Conservation (phyloP, 2,329 filamentous ascomycete genomes). For the Pestalotiopsis fici region DNA sequence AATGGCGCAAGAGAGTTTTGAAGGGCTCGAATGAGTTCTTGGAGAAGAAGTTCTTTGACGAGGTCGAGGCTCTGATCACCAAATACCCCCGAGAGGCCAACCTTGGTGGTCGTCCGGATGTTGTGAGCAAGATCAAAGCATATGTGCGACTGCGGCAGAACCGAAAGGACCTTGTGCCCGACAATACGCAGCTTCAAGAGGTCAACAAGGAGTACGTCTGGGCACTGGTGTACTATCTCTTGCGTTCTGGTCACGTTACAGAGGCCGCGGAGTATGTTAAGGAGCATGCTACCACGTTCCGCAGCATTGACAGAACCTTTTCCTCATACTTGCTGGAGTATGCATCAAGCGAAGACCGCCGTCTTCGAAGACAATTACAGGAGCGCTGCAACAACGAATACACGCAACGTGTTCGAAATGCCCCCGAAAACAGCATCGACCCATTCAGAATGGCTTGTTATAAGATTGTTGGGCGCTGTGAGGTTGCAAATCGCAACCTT, state of each 20-base stretch:
- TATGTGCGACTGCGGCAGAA: slow-evolving; percentile 82
- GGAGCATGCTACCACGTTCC: slow-evolving; percentile 76
- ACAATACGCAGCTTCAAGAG: slow-evolving; percentile 78
- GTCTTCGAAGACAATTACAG: slow-evolving; percentile 77
- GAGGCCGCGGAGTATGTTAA: slow-evolving; percentile 89
- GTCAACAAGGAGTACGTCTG: slow-evolving; percentile 84
- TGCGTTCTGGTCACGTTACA: slow-evolving; percentile 79
- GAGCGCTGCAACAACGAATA: slow-evolving; percentile 90
- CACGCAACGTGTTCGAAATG: slow-evolving; percentile 79
- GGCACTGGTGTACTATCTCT: slow-evolving; percentile 90
- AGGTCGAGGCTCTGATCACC: slow-evolving; percentile 75
- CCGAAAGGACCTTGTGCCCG: slow-evolving; percentile 81
- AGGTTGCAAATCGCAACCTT: slow-evolving; percentile 64
- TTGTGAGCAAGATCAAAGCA: slow-evolving; percentile 87
- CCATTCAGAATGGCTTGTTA: slow-evolving; percentile 97
- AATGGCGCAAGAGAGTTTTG: slow-evolving; percentile 77
- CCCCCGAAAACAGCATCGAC: slow-evolving; percentile 84
- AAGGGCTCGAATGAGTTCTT: slow-evolving; percentile 77
- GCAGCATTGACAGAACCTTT: slow-evolving; percentile 89
- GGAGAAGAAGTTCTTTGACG: slow-evolving; percentile 77
- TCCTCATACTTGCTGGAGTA: slow-evolving; percentile 85
- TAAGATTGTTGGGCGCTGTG: slow-evolving; percentile 88
- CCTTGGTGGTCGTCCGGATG: slow-evolving; percentile 84
- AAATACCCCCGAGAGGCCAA: slow-evolving; percentile 88
- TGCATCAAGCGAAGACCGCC: slow-evolving; percentile 72